Conservation (phyloP, 2,329 filamentous ascomycete species). For the Didymellaceae sp. region DNA sequence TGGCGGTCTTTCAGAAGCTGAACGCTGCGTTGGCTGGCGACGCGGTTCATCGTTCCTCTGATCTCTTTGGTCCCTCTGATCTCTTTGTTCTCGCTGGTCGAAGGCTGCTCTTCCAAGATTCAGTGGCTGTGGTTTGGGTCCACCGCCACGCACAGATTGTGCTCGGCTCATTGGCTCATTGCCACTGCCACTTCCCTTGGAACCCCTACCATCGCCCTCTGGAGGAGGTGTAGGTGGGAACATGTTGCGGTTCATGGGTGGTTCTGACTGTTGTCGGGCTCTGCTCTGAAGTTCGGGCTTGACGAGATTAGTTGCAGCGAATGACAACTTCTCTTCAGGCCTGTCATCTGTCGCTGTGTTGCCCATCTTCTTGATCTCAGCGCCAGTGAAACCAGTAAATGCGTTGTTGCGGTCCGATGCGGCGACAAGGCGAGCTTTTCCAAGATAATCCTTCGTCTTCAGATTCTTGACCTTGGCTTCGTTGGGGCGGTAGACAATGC, state of each 20-base stretch:
- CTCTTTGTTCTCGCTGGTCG: constrained; percentile 44
- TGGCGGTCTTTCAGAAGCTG: constrained; percentile 53
- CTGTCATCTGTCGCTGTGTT: constrained; percentile 74
- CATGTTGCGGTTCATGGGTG: constrained; percentile 76
- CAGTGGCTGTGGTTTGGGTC: constrained; percentile 56
- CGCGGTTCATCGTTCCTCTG: constrained; percentile 43
- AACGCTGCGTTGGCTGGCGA: constrained; percentile 49
- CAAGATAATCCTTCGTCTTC: constrained; percentile 96
- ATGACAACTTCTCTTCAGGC: constrained; percentile 83
- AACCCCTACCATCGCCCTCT: constrained; percentile 72
- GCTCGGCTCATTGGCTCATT: constrained; percentile 54
- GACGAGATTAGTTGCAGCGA: constrained; percentile 89
- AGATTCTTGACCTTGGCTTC: constrained; percentile 98
- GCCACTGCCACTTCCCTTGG: constrained; percentile 30
- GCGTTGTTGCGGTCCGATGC: constrained; percentile 81
- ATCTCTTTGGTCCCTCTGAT: constrained; percentile 8
- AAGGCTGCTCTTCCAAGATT: constrained; percentile 58
- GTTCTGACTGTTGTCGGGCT: constrained; percentile 81
- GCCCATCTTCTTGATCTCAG: constrained; percentile 75
- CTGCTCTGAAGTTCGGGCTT: constrained; percentile 82
- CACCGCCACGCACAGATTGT: constrained; percentile 56
- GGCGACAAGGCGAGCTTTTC: constrained; percentile 91
- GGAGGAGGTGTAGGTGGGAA: constrained; percentile 99
- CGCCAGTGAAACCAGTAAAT: constrained; percentile 81
- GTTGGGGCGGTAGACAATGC: constrained; percentile 92